phyloP scores from a whole-genome alignment of 1,139 yeast genomes.

The Geotrichum armillariae region DNA sequence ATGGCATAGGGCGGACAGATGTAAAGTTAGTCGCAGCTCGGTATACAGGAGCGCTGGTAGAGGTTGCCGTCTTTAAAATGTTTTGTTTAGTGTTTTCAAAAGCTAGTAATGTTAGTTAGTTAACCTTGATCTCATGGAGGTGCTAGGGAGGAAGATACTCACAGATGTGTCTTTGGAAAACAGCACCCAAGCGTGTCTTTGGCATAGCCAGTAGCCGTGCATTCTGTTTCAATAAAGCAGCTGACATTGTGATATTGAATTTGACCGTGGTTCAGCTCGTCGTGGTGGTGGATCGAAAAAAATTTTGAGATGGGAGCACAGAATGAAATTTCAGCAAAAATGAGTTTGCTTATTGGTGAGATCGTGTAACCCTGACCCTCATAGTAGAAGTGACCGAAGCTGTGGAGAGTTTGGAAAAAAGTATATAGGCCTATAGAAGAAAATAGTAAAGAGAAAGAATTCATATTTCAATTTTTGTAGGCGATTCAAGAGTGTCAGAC shows the following conservation, averaged over 20 bases:
- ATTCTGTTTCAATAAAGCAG: neutral
- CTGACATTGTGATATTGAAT: neutral
- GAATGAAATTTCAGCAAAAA: neutral
- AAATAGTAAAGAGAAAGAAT: no score
- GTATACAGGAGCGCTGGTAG: no score
- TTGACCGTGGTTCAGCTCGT: neutral
- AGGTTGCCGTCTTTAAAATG: neutral
- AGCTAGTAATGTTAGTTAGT: no score
- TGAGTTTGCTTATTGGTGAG: neutral
- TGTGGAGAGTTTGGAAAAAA: no score
- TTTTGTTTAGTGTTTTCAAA: slow-evolving; percentile 1
- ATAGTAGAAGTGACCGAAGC: neutral
- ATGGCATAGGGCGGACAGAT: slow-evolving; percentile 3
- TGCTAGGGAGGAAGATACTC: no score
- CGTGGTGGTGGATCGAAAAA: neutral
- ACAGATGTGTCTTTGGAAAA: neutral
- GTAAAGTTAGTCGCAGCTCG: slow-evolving; percentile 13
- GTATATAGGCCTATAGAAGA: no score
- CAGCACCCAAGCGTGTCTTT: neutral
- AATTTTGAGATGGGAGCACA: neutral
- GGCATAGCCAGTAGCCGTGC: neutral
- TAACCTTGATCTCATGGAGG: no score
- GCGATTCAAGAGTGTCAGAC: no score
- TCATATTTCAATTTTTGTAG: no score
- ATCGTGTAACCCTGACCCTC: slow-evolving; percentile 5